Percentiles rank a stretch among this genome's conserved stretches.
Conservation (phyloP, 2,329 filamentous ascomycete species). For the Fusarium sp. region DNA sequence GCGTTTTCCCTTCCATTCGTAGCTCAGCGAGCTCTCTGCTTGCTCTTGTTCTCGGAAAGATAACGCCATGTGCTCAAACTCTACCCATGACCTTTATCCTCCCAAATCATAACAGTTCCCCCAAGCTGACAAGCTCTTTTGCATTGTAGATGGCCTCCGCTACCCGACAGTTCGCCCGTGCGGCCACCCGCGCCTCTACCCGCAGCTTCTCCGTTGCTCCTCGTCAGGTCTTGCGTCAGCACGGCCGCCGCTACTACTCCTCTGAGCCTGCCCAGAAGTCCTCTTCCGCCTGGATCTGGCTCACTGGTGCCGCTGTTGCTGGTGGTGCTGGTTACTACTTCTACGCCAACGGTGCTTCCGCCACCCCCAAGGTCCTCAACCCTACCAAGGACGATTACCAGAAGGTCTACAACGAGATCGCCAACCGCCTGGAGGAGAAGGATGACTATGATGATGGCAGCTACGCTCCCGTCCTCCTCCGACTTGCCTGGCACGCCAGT, state of each 20-base stretch:
- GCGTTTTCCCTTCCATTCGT: neutral
- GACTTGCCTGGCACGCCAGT: constrained; percentile 93
- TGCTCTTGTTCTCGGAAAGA: neutral
- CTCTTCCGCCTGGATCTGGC: constrained; percentile 64
- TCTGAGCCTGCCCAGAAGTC: constrained; percentile 71
- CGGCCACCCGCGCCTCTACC: constrained; percentile 67
- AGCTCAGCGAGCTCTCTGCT: constrained; percentile 4
- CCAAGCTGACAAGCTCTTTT: constrained; percentile 17
- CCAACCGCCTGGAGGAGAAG: constrained; percentile 82
- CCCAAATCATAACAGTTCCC: neutral
- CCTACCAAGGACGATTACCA: constrained; percentile 92
- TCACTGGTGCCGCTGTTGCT: constrained; percentile 68
- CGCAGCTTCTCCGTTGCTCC: constrained; percentile 70
- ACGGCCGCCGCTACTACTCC: constrained; percentile 83
- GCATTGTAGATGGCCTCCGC: constrained; percentile 53
- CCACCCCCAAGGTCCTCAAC: constrained; percentile 70
- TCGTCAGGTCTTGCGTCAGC: constrained; percentile 78
- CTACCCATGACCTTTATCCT: neutral
- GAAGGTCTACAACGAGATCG: constrained; percentile 92
- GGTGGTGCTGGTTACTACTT: constrained; percentile 76
- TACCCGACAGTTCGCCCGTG: constrained; percentile 67
- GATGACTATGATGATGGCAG: constrained; percentile 97
- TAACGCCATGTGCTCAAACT: neutral
- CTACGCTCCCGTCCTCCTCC: constrained; percentile 90
- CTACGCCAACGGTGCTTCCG: constrained; percentile 67